Conservation (phyloP, 768 basidiomycete genomes). For the Fomitopsis serialis region DNA sequence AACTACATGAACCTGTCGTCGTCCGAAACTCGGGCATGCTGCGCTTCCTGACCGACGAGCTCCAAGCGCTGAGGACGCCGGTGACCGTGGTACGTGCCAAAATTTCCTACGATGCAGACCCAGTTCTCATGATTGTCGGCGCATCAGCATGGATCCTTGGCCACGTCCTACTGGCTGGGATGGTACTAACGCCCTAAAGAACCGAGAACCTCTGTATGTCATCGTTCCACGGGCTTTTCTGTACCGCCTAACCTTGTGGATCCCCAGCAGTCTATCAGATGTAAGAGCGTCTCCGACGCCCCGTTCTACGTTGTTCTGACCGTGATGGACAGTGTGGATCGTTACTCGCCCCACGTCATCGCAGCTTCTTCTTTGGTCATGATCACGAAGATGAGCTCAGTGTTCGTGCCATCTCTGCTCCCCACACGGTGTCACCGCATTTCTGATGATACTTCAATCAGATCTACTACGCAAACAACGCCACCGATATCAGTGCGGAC, state of each 20-base stretch:
- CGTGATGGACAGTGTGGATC: slow-evolving; percentile 44
- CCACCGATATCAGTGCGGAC: slow-evolving; percentile 47
- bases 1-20: slow-evolving; percentile 72
- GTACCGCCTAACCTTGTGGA: slow-evolving; percentile 7
- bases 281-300: slow-evolving; percentile 20
- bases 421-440: neutral
- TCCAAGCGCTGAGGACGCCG: slow-evolving; percentile 75
- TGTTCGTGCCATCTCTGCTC: slow-evolving; percentile 25
- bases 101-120: neutral
- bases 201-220: slow-evolving; percentile 66
- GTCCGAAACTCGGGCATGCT: slow-evolving; percentile 73
- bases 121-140: slow-evolving; percentile 5
- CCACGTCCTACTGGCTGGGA: slow-evolving; percentile 67
- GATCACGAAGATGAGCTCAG: slow-evolving; percentile 71
- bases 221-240: neutral
- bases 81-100: slow-evolving; percentile 53
- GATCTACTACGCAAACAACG: slow-evolving; percentile 75
- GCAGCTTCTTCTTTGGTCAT: slow-evolving; percentile 82
- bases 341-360: slow-evolving; percentile 75
- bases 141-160: slow-evolving; percentile 46
- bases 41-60: slow-evolving; percentile 70
- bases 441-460: slow-evolving; percentile 16
- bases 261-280: slow-evolving; percentile 42
- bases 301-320: neutral
- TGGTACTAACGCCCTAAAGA: slow-evolving; percentile 55